phyloP scores from a whole-genome alignment of 306 rosid species.

The Gynostemma pentaphyllum region DNA sequence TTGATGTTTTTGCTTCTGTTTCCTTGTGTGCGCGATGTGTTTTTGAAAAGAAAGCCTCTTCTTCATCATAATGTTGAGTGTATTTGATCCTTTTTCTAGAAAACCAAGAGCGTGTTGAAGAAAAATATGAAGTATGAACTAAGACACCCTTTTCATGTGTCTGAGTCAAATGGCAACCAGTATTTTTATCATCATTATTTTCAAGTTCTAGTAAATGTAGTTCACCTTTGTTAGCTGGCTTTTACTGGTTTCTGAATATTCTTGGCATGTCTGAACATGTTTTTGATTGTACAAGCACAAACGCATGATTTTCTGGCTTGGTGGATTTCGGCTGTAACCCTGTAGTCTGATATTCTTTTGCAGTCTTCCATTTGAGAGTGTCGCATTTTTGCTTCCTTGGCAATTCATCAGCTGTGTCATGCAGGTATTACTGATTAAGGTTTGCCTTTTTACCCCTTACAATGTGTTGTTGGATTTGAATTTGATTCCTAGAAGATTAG shows the following conservation, averaged over 20 bases:
- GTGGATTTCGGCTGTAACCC: background rate
- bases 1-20: background rate
- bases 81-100: background rate
- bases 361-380: background rate
- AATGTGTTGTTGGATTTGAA: background rate
- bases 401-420: background rate
- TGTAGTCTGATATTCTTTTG: conserved; percentile 2
- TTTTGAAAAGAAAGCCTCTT: background rate
- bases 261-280: too few species aligned
- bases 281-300: background rate
- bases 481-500: background rate
- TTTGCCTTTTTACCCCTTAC: too few species aligned
- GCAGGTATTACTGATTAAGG: background rate
- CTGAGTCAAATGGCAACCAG: background rate
- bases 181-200: background rate
- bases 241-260: background rate
- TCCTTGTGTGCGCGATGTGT: background rate
- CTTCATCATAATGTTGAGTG: background rate
- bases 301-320: background rate
- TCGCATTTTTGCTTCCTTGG: background rate
- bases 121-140: too few species aligned
- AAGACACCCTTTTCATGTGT: background rate
- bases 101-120: background rate
- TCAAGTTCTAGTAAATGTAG: too few species aligned
- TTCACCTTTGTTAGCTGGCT: background rate